Base-by-base conservation (phyloP, 306 rosid genomes). In the Citrullus mucosospermus region DNA sequence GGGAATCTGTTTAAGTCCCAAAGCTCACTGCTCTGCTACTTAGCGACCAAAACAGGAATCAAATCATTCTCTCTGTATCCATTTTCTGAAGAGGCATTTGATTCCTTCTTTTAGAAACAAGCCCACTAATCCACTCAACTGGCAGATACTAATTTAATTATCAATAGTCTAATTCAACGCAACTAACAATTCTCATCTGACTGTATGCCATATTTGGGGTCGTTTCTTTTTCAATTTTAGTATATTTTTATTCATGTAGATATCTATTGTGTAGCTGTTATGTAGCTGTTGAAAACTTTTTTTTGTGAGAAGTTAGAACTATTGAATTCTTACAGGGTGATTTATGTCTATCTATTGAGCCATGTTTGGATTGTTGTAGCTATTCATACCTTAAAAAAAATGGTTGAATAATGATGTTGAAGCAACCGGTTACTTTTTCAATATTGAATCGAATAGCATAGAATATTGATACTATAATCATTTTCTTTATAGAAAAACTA, bases 81-180 rank as follows among this genome's bases (percentile, higher is more conserved):
- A 44, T 44, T 11, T 5, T 22, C 22, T 41, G 16, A 41, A 8
- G 4, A 39, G 13, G 75, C 55, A 20, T 70, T 70, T 46, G 57
- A 70, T 70, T 15, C 76, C 76, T 46, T 70, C 57, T 70, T 70
- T 70, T 0, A 70, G n/a, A 70, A 44, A 70, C 57, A 46, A 70
- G 57, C 38, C 76, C 76, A 70, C 55, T 70, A 22, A 70, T 43
- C 76, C 55, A 70, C 74, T 67, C 74, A 67, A 67, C 53, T 43
- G 32, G 4, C n/a, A 39, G 28, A 67, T 67, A 67, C 30, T 53
- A 16, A 16, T 16, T 1, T 15, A 4, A 48, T 48, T 48, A 9
- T 9, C 57, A 53, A 5, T 53, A 53, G n/a, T 44, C 50, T 44
- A 9, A 44, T 11, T 9, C 50, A 9, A 9, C 50, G 10, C 0